Conservation (phyloP, 805 yeast species). For the Lachancea sp. region DNA sequence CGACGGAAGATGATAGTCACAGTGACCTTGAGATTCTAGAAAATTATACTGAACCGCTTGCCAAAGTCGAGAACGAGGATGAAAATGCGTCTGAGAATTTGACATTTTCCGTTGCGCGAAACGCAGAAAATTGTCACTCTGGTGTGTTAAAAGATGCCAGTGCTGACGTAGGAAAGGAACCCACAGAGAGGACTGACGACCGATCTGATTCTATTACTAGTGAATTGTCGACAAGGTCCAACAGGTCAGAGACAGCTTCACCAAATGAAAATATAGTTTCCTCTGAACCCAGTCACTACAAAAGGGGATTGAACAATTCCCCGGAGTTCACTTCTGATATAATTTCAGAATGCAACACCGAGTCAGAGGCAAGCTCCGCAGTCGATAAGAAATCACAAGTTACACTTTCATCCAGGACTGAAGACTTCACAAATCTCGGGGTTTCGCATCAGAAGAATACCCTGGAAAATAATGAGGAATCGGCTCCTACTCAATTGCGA, state of each 20-base stretch:
- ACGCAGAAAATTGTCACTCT: too few species aligned
- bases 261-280: neutral
- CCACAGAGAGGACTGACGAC: too few species aligned
- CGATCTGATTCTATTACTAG: neutral
- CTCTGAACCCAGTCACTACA: neutral
- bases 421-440: too few species aligned
- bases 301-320: neutral
- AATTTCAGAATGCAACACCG: neutral
- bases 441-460: too few species aligned
- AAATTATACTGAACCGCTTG: constrained; percentile 6
- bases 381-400: too few species aligned
- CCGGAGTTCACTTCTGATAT: neutral
- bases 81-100: neutral
- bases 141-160: too few species aligned
- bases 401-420: too few species aligned
- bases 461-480: too few species aligned
- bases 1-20: constrained; percentile 13
- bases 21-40: constrained; percentile 31
- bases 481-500: too few species aligned
- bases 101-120: too few species aligned
- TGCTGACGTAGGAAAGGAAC: too few species aligned
- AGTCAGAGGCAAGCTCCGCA: neutral
- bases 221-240: neutral
- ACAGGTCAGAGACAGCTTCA: neutral
- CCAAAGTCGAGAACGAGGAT: neutral